Evolutionary conservation across 2,329 filamentous ascomycete genomes (phyloP), one percentile per base, ranked within the genome.

Genomic region (Hypoxylon sp.): DNA sequence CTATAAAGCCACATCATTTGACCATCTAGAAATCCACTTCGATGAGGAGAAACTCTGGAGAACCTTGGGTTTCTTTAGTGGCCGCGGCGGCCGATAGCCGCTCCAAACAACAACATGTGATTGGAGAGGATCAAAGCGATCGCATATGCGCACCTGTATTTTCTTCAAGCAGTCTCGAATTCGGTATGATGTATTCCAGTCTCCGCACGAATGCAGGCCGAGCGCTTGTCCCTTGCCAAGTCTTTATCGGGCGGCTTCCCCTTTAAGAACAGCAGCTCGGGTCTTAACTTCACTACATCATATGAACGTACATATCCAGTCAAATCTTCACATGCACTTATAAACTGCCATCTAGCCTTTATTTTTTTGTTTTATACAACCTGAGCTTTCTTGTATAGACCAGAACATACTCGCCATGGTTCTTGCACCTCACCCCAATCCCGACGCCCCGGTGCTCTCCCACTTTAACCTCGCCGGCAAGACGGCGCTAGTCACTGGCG

Each of bases 401-500:
- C 6, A 22, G 14, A 42, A 53, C 10, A 31, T 20, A 50, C 8
- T 27, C 54, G 58, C 37, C 11, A 78, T 78, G 75, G 76, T 77
- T 57, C 73, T 78, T 53, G 74, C 76, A 11, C 40, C 70, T 17
- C 76, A 78, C 33, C 74, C 77, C 20, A 78, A 78, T 46, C 75
- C 77, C 14, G 58, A 66, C 1, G 73, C 72, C 3, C 75, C 77
- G 3, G 78, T 80, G 55, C 75, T 79, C 4, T 74, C 73, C 37
- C 73, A 77, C 68, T 80, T 79, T 64, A 70, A 60, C 51, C 72
- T 78, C 30, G 65, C 54, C 40, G 77, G 75, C 62, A 79, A 75
- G 70, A 76, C 72, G 6, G 76, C 75, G 2, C 68, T 77, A 11
- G 73, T 79, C 5, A 77, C 77, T 2, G 76, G 77, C n/a, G 74